Base-by-base conservation (phyloP, 805 yeast genomes). In the Yamadazyma tumulicola region DNA sequence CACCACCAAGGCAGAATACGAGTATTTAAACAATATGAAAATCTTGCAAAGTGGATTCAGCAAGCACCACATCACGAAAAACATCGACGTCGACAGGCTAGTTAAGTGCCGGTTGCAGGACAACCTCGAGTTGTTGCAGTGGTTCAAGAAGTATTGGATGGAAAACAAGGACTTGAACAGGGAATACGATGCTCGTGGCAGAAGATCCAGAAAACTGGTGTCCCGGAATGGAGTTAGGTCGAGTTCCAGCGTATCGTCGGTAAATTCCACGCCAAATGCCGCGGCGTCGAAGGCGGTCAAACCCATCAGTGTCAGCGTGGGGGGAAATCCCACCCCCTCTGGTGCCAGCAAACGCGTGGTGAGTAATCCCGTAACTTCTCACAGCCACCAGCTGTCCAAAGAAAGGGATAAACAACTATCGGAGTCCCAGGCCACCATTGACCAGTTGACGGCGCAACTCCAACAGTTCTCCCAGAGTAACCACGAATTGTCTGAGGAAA, bases 91-190 rank as follows among this genome's bases (percentile, higher is more conserved):
- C 19, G 95, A 86, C 39, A 72, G 74, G 43, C 69, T 93, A 40
- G 77, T 85, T 55, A 86, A 85, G 59, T 93, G 97, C 64, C 72
- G 85, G 51, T 75, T 93, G 47, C 98, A 93, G 57, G 97, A 91
- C 54, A 93, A 93, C 58, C 71, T 93, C 49, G 97, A 89, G 62
- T 84, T 93, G 50, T 64, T 89, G 44, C 99, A 93, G 62, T 93
- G 96, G 96, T 69, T 87, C 51, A 81, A 85, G 52, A 74, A 74
- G 49, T 80, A 69, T 50, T 91, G 97, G 97, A 69, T 71, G 42
- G 91, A 84, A 34, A 71, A 77, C 51, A 80, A 75, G 52, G 81
- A 81, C 37, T 81, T 80, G 36, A 69, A 74, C 22, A 35, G 19
- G 5, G 38, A 27, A 7, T 89, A 89, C 51, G 94, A 89, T 56